These are phyloP conservation scores for Chytriomyces sp. DNA, from an alignment of 192 early-diverging fungal species.

Conservation along the genomic window DNA sequence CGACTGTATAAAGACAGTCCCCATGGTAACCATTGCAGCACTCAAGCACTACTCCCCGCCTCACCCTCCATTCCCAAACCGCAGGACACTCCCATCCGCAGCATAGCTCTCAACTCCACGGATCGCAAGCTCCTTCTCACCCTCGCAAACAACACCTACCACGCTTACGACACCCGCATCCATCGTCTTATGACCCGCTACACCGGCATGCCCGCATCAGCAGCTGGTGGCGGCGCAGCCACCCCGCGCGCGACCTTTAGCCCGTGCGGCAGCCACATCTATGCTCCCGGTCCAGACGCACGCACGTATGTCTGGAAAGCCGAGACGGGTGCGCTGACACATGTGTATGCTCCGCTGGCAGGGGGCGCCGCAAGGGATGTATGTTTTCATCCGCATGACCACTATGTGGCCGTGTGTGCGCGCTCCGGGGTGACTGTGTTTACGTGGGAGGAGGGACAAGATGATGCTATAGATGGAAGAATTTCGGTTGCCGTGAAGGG, in stretches of 20 bases:
- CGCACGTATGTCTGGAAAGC: slow-evolving; percentile 42
- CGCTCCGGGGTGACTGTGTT: slow-evolving; percentile 19
- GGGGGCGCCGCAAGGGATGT: neutral
- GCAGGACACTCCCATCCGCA: slow-evolving; percentile 30
- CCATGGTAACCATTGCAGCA: slow-evolving; percentile 2
- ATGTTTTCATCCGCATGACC: slow-evolving; percentile 46
- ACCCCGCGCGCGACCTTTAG: slow-evolving; percentile 36
- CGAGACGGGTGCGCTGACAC: slow-evolving; percentile 35
- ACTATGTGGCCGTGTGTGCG: slow-evolving; percentile 36
- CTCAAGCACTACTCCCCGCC: neutral
- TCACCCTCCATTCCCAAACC: neutral
- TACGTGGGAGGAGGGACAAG: slow-evolving; percentile 31
- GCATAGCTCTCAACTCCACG: slow-evolving; percentile 39
- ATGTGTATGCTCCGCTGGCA: neutral
- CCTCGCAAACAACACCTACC: slow-evolving; percentile 21
- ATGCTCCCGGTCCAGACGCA: slow-evolving; percentile 32
- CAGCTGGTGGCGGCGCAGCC: neutral
- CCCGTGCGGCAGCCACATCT: slow-evolving; percentile 46
- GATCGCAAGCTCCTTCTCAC: slow-evolving; percentile 44
- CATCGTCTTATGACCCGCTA: slow-evolving; percentile 39
- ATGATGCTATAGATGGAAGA: slow-evolving; percentile 18
- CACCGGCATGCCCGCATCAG: slow-evolving; percentile 8
- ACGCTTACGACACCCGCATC: slow-evolving; percentile 45
- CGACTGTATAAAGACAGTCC: slow-evolving; percentile 43
- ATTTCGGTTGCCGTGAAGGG: slow-evolving; percentile 12